Percentiles rank a stretch among this genome's conserved stretches.
phyloP scores from a whole-genome alignment of 2,329 filamentous ascomycete species.

The Exophiala spinifera region DNA sequence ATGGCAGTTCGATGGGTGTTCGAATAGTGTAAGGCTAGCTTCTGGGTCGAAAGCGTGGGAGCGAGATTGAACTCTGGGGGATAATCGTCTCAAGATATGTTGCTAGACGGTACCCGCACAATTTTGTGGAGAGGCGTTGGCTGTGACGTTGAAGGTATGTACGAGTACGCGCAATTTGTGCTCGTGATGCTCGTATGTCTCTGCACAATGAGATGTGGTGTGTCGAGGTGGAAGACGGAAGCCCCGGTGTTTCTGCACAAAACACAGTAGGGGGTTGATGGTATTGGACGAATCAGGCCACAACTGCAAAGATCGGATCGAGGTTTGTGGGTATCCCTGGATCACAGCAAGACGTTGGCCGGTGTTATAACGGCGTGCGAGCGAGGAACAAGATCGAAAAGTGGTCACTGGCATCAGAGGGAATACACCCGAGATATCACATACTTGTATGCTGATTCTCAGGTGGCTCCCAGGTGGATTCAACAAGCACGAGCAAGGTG shows the following conservation, averaged over 20 bases:
- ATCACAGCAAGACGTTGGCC: background rate
- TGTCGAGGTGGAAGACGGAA: background rate
- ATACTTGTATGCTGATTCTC: slow-evolving; percentile 3
- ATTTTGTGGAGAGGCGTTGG: background rate
- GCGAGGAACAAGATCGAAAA: slow-evolving; percentile 9
- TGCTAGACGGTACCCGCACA: background rate
- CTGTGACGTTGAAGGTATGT: background rate
- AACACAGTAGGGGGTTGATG: background rate
- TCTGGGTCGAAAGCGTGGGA: background rate
- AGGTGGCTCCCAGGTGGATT: background rate
- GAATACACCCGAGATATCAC: slow-evolving; percentile 3
- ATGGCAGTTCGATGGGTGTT: too few relatives aligned
- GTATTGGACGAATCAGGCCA: background rate
- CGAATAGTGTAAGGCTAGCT: background rate
- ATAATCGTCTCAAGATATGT: background rate
- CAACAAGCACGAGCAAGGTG: background rate
- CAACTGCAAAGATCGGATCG: background rate
- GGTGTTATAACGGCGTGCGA: background rate
- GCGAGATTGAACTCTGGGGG: background rate
- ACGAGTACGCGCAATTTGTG: background rate
- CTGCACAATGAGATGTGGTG: background rate
- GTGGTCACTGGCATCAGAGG: slow-evolving; percentile 4
- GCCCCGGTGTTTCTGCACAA: background rate
- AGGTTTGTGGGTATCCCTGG: background rate
- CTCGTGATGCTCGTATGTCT: background rate